Evolutionary conservation across 2,329 filamentous ascomycete genomes (phyloP).

Genomic region (Colletotrichum sp.): DNA sequence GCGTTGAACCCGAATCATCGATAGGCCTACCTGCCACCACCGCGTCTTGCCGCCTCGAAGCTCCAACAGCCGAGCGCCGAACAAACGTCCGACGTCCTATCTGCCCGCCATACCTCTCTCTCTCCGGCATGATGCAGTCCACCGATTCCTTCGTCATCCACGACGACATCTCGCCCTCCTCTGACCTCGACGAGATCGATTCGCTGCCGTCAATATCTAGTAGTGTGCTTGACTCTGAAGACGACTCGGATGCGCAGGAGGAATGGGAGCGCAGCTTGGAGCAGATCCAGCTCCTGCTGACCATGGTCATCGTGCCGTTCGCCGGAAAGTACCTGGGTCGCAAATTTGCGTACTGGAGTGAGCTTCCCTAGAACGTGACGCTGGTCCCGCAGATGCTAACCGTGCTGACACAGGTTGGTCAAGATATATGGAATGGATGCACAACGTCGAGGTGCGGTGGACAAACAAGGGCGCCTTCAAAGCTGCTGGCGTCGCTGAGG

Average conservation of each 20-base stretch:
- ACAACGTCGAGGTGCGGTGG: constrained; percentile 74
- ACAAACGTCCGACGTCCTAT: background rate
- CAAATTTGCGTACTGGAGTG: constrained; percentile 97
- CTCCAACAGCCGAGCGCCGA: constrained; percentile 12
- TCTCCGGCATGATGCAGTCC: constrained; percentile 35
- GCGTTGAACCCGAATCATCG: background rate
- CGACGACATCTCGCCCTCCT: constrained; percentile 45
- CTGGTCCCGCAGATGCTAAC: background rate
- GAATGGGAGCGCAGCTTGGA: constrained; percentile 96
- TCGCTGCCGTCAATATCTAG: constrained; percentile 67
- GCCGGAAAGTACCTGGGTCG: constrained; percentile 93
- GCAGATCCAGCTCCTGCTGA: constrained; percentile 90
- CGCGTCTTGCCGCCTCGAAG: background rate
- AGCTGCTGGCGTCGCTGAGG: constrained; percentile 66
- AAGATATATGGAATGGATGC: constrained; percentile 93
- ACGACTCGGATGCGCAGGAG: constrained; percentile 83
- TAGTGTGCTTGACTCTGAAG: constrained; percentile 54
- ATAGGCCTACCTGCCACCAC: background rate
- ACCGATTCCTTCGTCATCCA: constrained; percentile 58
- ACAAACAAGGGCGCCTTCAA: constrained; percentile 69
- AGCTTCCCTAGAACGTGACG: constrained; percentile 32
- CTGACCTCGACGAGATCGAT: constrained; percentile 64
- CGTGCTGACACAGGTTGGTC: constrained; percentile 74
- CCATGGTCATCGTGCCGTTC: constrained; percentile 94
- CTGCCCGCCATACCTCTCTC: constrained; percentile 26